phyloP scores from a whole-genome alignment of 1,139 yeast genomes.

The Pichia sp. region DNA sequence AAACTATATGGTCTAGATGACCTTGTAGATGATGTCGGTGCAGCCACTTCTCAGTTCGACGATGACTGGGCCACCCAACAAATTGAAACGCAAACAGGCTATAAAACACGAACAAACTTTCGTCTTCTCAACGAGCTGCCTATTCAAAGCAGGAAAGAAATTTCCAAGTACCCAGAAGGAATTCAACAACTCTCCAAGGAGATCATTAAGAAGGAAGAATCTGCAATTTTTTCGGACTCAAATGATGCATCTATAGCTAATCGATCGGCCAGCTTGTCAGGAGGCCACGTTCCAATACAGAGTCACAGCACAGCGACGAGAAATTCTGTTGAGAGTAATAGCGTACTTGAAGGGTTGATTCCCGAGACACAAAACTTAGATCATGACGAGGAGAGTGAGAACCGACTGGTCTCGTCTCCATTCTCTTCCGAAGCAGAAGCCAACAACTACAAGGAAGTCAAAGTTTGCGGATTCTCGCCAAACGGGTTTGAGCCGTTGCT shows the following conservation, averaged over 20 bases:
- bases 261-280: background rate
- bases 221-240: background rate
- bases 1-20: slow-evolving; percentile 14
- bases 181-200: background rate
- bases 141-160: background rate
- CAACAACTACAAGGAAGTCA: background rate
- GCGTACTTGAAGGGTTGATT: background rate
- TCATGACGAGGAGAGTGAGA: background rate
- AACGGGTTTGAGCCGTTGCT: slow-evolving; percentile 8
- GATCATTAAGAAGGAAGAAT: slow-evolving; percentile 1
- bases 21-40: slow-evolving; percentile 9
- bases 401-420: background rate
- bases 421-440: background rate
- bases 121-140: slow-evolving; percentile 11
- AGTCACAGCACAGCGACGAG: background rate
- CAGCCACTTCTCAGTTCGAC: slow-evolving; percentile 3
- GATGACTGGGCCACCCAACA: slow-evolving; percentile 4
- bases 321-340: background rate
- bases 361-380: background rate
- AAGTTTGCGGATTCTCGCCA: slow-evolving; percentile 15
- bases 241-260: background rate
- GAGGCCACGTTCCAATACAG: background rate
- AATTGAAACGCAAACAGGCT: background rate
- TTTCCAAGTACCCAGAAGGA: background rate
- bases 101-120: background rate